These are phyloP conservation scores for Diplocarpon rosae DNA, from an alignment of 2,329 filamentous ascomycete genomes.

Conservation along the genomic window DNA sequence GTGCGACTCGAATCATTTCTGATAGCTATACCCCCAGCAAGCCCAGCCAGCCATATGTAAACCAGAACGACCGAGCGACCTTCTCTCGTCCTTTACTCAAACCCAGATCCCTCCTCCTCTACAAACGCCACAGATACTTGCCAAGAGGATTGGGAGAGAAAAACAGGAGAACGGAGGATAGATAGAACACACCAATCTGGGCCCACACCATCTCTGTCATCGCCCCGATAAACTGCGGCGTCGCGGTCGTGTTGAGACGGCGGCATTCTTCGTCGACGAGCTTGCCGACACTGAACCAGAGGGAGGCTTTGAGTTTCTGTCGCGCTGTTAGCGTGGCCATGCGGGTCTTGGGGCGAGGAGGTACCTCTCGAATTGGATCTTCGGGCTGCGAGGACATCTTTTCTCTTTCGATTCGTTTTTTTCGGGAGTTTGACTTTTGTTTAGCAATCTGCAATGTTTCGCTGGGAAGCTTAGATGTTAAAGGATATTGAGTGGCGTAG, in stretches of 20 bases:
- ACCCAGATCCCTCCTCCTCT: no score
- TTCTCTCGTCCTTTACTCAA: no score
- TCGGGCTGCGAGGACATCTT: constrained; percentile 14
- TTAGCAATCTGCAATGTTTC: no score
- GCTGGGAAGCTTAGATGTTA: no score
- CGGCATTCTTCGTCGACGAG: constrained; percentile 81
- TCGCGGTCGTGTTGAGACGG: constrained; percentile 67
- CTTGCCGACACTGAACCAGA: constrained; percentile 76
- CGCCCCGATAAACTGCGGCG: constrained; percentile 79
- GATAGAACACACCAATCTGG: constrained; percentile 56
- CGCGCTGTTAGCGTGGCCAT: not conserved
- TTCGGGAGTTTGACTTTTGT: not conserved
- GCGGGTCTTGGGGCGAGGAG: not conserved
- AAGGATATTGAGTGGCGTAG: not conserved
- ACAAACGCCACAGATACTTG: no score
- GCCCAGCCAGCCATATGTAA: no score
- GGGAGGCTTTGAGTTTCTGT: constrained; percentile 46
- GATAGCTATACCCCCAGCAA: no score
- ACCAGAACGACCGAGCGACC: no score
- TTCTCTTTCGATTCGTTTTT: not conserved
- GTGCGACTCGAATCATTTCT: no score
- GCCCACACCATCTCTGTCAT: constrained; percentile 80
- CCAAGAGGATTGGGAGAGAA: not conserved
- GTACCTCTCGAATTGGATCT: not conserved
- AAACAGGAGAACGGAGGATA: not conserved